Conservation (phyloP, 1,284 basidiomycete species). For the Pterula multifida region DNA sequence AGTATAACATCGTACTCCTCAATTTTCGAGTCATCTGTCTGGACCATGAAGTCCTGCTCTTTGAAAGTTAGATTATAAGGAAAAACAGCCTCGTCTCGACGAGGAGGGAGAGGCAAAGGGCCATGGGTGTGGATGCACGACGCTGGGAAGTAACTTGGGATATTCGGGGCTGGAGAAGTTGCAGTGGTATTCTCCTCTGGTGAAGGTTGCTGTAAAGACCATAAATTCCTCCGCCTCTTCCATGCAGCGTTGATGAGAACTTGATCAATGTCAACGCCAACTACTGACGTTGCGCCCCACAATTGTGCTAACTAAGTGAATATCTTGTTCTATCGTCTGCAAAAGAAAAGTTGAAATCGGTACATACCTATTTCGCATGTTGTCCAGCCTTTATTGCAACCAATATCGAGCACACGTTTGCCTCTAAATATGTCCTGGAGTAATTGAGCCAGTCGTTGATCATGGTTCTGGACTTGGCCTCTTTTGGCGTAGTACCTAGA, state of each 20-base stretch:
- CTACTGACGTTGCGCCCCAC: conserved; percentile 44
- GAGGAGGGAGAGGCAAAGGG: conserved; percentile 51
- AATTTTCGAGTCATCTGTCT: conserved; percentile 37
- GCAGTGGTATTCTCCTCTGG: not conserved
- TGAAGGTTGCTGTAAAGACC: conserved; percentile 49
- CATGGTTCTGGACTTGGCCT: conserved; percentile 28
- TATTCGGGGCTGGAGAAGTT: conserved; percentile 6
- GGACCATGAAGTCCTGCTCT: conserved; percentile 56
- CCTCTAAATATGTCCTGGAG: conserved; percentile 38
- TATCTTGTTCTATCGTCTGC: not conserved
- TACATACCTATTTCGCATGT: conserved; percentile 66
- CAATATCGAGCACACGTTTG: conserved; percentile 62
- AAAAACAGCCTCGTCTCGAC: conserved; percentile 29
- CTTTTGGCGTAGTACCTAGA: conserved; percentile 65
- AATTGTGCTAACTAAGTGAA: conserved; percentile 38
- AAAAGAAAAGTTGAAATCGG: not conserved
- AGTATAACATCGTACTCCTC: conserved; percentile 61
- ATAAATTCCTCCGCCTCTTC: conserved; percentile 51
- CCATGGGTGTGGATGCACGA: conserved; percentile 68
- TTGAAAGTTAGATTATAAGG: conserved; percentile 68
- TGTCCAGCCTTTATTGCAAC: conserved; percentile 76
- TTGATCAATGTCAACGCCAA: conserved; percentile 75
- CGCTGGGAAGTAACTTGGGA: conserved; percentile 47
- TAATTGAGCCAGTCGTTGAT: conserved; percentile 50
- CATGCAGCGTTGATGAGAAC: conserved; percentile 59